Evolutionary conservation across 2,329 filamentous ascomycete genomes (phyloP), one percentile per base, ranked within the genome.

Genomic region (Fusarium proliferatum): DNA sequence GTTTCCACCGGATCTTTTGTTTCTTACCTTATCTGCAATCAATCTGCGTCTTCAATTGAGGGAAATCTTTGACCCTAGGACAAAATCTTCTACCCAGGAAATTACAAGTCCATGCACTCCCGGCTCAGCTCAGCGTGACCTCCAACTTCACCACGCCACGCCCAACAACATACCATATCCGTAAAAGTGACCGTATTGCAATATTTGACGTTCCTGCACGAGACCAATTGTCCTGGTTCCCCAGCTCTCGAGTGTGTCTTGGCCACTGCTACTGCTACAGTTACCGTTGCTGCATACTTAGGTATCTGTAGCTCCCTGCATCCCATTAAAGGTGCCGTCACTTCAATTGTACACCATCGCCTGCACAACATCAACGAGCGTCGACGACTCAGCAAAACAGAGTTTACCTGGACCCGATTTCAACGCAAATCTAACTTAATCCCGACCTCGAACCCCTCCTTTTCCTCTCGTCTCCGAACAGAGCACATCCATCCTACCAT

Each of bases 21-120:
- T 36, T 42, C 34, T 45, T 38, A 38, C 48, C 33, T 43, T 38
- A 43, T 57, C 38, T 61, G 8, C 38, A 34, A 30, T 55, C 51
- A 34, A 46, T 17, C 26, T 30, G 41, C 36, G 41, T 33, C 56
- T 39, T 38, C 43, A 43, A 53, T 46, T 38, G 36, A 48, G 46
- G 46, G 55, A 69, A 66, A 62, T 62, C 52, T 53, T 41, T 49
- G 39, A 67, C 58, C 41, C 55, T 17, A 30, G 49, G 21, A 23
- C 41, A 43, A 34, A 59, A 41, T 43, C 34, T 12, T 39, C 33
- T 38, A 38, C 17, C 42, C 43, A 66, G 71, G 71, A 73, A 73
- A 73, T 73, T 74, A 68, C 71, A 63, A 69, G 71, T 60, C 71
- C 62, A 72, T 69, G 71, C 71, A 45, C 71, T 48, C 59, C 59